Conservation (phyloP, 352 stramenopile species). For the Globisporangium echinulatum region DNA sequence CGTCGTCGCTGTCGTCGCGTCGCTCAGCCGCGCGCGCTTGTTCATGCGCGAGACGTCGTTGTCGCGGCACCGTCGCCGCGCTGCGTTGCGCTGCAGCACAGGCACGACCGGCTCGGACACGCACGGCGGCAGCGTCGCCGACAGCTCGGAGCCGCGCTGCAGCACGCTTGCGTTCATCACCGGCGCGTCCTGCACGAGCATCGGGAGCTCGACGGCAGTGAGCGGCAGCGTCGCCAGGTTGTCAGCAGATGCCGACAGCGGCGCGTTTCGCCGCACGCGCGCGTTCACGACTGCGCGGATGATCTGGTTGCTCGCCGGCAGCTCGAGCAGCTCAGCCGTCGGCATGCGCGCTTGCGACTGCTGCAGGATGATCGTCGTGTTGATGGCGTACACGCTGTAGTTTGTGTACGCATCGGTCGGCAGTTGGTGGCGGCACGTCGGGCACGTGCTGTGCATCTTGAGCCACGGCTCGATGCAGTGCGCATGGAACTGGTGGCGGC, state of each 20-base stretch:
- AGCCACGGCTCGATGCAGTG: constrained; percentile 83
- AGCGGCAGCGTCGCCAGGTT: constrained; percentile 13
- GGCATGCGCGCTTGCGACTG: constrained; percentile 77
- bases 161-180: constrained; percentile 80
- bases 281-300: constrained; percentile 84
- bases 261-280: constrained; percentile 53
- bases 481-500: constrained; percentile 74
- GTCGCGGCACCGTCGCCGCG: constrained; percentile 51
- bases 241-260: not conserved
- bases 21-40: constrained; percentile 54
- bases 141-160: constrained; percentile 38
- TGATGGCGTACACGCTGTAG: constrained; percentile 88
- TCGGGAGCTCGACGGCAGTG: constrained; percentile 33
- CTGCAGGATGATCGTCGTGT: constrained; percentile 86
- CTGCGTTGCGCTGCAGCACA: constrained; percentile 59
- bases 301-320: constrained; percentile 80
- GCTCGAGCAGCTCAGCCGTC: constrained; percentile 64
- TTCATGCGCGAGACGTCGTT: constrained; percentile 29
- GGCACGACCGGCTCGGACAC: constrained; percentile 65
- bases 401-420: constrained; percentile 78
- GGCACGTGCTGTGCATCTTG: constrained; percentile 82
- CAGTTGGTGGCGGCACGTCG: constrained; percentile 74
- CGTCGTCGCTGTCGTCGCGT: constrained; percentile 10
- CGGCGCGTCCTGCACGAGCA: constrained; percentile 44
- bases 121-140: constrained; percentile 38